Evolutionary conservation across 768 basidiomycete genomes (phyloP).

Genomic region (Leccinum boreale): DNA sequence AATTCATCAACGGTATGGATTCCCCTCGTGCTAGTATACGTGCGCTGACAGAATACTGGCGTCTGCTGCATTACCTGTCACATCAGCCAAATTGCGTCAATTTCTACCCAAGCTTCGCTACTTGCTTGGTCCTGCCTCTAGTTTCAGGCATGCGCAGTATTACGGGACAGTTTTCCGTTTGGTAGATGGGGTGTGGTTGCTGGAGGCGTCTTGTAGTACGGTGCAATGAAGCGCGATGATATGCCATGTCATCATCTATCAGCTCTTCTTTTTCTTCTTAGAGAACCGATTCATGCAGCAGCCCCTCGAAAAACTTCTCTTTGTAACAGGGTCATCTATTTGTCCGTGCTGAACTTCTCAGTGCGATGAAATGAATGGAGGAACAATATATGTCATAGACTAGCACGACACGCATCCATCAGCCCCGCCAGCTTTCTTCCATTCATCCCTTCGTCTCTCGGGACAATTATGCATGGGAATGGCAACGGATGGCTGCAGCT

Average conservation of each 20-base stretch:
- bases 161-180: too few relatives aligned
- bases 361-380: not conserved
- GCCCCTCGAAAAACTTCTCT: not conserved
- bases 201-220: too few relatives aligned
- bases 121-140: too few relatives aligned
- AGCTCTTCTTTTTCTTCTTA: too few relatives aligned
- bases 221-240: too few relatives aligned
- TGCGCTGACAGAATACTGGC: not conserved
- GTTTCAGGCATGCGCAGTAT: too few relatives aligned
- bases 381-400: not conserved
- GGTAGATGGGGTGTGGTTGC: too few relatives aligned
- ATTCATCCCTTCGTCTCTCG: not conserved
- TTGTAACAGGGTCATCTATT: not conserved
- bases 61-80: too few relatives aligned
- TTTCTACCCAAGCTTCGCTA: too few relatives aligned
- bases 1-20: not conserved
- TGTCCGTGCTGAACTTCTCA: not conserved
- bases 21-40: not conserved
- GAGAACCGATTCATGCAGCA: too few relatives aligned
- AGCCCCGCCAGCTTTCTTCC: not conserved
- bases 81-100: too few relatives aligned
- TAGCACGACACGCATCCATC: not conserved
- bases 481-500: not conserved
- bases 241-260: too few relatives aligned
- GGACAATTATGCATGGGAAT: not conserved